Percentiles rank a stretch among this genome's conserved stretches.
Conservation (phyloP, 2,329 filamentous ascomycete species). For the Sporothrix brunneoviolacea region DNA sequence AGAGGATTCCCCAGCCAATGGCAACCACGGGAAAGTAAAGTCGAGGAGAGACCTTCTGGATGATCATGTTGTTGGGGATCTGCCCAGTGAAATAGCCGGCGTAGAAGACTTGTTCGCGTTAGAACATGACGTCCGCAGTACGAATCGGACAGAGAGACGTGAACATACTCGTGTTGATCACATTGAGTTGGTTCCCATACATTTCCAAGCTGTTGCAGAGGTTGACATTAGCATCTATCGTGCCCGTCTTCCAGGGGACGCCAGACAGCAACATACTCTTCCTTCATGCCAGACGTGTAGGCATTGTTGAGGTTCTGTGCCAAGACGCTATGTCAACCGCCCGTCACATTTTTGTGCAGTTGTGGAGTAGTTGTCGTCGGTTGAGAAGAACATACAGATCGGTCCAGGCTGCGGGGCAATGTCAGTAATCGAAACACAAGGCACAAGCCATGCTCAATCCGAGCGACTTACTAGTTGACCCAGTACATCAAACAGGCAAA, state of each 20-base stretch:
- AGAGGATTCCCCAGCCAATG: conserved; percentile 6
- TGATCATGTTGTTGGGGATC: conserved; percentile 11
- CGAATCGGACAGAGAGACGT: background rate
- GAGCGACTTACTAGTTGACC: conserved; percentile 11
- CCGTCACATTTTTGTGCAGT: background rate
- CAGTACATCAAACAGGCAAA: conserved; percentile 13
- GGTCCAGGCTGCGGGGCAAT: background rate
- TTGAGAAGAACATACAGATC: background rate
- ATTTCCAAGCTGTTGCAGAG: background rate
- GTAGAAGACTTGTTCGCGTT: conserved; percentile 7
- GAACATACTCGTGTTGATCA: conserved; percentile 14
- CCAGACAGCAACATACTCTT: background rate
- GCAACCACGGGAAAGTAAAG: conserved; percentile 2
- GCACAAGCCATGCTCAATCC: background rate
- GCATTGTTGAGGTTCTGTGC: conserved; percentile 12
- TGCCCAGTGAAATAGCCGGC: conserved; percentile 10
- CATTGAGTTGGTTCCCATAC: conserved; percentile 9
- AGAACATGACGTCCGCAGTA: background rate
- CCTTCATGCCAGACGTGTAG: conserved; percentile 11
- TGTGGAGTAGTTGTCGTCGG: no score
- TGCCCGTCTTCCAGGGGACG: no score
- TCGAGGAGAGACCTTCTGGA: conserved; percentile 8
- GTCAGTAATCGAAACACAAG: background rate
- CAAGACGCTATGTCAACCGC: background rate
- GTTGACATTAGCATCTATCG: background rate